Percentiles rank a stretch among this genome's conserved stretches.
phyloP scores from a whole-genome alignment of 805 yeast genomes.

The Saccharomycopsis sp. region DNA sequence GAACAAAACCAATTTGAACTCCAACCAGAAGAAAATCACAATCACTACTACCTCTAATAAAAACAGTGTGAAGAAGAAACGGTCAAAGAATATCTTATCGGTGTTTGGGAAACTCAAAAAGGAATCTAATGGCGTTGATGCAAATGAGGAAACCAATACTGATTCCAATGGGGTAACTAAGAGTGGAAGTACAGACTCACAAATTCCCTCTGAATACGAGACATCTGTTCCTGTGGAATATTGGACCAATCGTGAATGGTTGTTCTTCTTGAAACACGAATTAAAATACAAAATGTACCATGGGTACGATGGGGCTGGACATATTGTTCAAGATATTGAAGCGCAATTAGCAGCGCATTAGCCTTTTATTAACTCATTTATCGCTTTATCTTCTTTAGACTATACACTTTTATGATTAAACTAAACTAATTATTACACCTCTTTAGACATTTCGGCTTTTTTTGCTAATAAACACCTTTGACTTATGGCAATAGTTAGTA shows the following conservation, averaged over 20 bases:
- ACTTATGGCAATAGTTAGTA: too few relatives aligned
- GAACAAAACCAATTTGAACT: neutral
- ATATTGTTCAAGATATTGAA: constrained; percentile 11
- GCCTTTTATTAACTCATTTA: too few relatives aligned
- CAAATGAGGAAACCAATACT: neutral
- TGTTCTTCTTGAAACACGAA: constrained; percentile 17
- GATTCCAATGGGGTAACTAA: neutral
- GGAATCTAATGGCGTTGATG: constrained; percentile 1
- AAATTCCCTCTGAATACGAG: constrained; percentile 4
- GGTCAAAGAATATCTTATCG: constrained; percentile 4
- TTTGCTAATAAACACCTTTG: too few relatives aligned
- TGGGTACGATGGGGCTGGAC: constrained; percentile 21
- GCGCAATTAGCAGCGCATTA: neutral
- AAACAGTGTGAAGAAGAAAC: constrained; percentile 9
- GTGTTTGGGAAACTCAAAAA: constrained; percentile 13
- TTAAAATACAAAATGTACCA: constrained; percentile 10
- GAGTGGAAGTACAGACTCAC: neutral
- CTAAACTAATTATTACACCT: too few relatives aligned
- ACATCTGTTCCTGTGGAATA: constrained; percentile 8
- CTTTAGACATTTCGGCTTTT: too few relatives aligned
- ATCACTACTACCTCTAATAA: too few relatives aligned
- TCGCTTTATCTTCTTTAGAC: too few relatives aligned
- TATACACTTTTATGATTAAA: too few relatives aligned
- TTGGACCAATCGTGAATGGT: constrained; percentile 22
- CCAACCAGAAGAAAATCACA: constrained; percentile 1